phyloP scores from a whole-genome alignment of 495 filamentous ascomycete species.

The Penicillium herquei region DNA sequence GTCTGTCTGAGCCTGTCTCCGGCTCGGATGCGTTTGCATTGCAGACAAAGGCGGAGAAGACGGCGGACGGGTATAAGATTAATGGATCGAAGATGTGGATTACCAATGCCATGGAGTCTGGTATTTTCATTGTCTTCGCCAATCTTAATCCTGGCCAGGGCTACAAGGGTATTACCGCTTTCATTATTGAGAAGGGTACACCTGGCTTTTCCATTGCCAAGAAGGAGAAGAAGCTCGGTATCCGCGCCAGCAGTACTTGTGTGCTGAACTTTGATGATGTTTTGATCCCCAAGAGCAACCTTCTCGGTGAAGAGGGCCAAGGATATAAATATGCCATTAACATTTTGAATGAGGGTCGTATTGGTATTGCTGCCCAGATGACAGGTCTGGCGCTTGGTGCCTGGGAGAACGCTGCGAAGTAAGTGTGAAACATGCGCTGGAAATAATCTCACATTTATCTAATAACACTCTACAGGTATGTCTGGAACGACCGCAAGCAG shows the following conservation, averaged over 20 bases:
- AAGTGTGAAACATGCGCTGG: constrained; percentile 24
- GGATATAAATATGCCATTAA: constrained; percentile 98
- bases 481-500: constrained; percentile 97
- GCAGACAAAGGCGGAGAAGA: constrained; percentile 78
- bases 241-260: constrained; percentile 91
- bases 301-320: constrained; percentile 83
- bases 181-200: constrained; percentile 87
- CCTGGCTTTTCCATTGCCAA: constrained; percentile 94
- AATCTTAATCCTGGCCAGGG: constrained; percentile 85
- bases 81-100: constrained; percentile 99
- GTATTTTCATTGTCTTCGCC: constrained; percentile 96
- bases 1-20: constrained; percentile 88
- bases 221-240: constrained; percentile 99
- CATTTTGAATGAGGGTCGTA: constrained; percentile 94
- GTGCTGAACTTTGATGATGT: constrained; percentile 98
- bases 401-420: constrained; percentile 91
- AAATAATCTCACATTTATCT: background rate
- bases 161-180: constrained; percentile 95
- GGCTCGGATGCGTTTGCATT: constrained; percentile 96
- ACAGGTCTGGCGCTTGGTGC: constrained; percentile 93
- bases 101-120: constrained; percentile 91
- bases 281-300: constrained; percentile 78
- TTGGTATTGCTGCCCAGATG: constrained; percentile 99
- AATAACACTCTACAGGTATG: constrained; percentile 52
- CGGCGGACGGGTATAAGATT: constrained; percentile 77